phyloP scores from a whole-genome alignment of 768 basidiomycete species.

The Hericium coralloides region DNA sequence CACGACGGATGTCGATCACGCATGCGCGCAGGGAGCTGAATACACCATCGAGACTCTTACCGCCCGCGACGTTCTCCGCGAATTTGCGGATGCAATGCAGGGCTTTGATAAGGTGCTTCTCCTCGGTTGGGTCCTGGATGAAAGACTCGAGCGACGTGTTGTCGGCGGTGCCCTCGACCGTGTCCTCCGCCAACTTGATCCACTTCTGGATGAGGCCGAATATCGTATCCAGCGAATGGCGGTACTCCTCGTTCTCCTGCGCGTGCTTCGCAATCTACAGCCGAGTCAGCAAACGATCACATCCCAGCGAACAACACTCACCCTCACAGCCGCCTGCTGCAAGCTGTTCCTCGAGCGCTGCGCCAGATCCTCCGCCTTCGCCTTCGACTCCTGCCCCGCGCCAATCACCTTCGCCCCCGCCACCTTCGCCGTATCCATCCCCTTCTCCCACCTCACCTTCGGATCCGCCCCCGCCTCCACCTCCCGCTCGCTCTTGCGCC shows the following conservation, averaged over 20 bases:
- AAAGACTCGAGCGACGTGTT: slow-evolving; percentile 42
- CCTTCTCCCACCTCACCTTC: slow-evolving; percentile 51
- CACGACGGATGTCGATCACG: slow-evolving; percentile 40
- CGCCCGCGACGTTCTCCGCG: slow-evolving; percentile 45
- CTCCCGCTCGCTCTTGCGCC: slow-evolving; percentile 38
- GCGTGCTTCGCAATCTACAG: slow-evolving; percentile 57
- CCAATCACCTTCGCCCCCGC: slow-evolving; percentile 46
- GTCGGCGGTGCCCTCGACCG: slow-evolving; percentile 35
- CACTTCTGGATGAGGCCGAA: slow-evolving; percentile 52
- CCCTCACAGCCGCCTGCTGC: slow-evolving; percentile 45
- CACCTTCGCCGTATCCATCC: slow-evolving; percentile 57
- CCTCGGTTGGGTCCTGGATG: slow-evolving; percentile 53
- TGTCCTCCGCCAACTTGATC: slow-evolving; percentile 41
- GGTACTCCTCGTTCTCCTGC: slow-evolving; percentile 51
- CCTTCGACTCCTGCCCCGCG: slow-evolving; percentile 22
- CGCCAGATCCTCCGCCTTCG: slow-evolving; percentile 34
- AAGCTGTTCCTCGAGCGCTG: slow-evolving; percentile 35
- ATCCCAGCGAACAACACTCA: slow-evolving; percentile 15
- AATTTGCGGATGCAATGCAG: slow-evolving; percentile 30
- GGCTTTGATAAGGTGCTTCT: slow-evolving; percentile 50
- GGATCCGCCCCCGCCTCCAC: slow-evolving; percentile 32
- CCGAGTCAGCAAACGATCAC: background rate
- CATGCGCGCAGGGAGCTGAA: slow-evolving; percentile 32
- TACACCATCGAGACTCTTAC: slow-evolving; percentile 42
- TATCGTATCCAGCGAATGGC: slow-evolving; percentile 45